phyloP scores from a whole-genome alignment of 352 stramenopile species.

The Peronospora belbahrii region DNA sequence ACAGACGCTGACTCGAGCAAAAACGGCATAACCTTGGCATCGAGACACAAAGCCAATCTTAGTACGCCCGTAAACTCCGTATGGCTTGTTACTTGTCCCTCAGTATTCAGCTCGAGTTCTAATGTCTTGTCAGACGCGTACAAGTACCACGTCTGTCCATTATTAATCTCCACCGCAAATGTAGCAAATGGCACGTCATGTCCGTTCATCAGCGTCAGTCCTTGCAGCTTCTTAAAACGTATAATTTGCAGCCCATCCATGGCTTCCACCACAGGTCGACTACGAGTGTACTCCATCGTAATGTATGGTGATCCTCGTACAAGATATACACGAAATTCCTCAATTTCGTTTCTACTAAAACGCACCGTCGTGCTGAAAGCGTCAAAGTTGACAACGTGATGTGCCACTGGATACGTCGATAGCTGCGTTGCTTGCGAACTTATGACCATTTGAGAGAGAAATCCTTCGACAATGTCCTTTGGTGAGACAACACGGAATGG shows the following conservation, averaged over 20 bases:
- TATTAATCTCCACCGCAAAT: conserved; percentile 47
- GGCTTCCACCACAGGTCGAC: conserved; percentile 45
- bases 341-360: conserved; percentile 34
- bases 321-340: conserved; percentile 49
- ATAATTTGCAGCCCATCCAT: conserved; percentile 41
- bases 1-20: conserved; percentile 51
- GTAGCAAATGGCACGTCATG: conserved; percentile 35
- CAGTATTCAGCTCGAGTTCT: conserved; percentile 30
- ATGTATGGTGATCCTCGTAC: conserved; percentile 78
- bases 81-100: conserved; percentile 30
- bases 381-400: conserved; percentile 67
- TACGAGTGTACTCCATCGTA: conserved; percentile 54
- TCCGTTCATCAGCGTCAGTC: conserved; percentile 38
- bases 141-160: conserved; percentile 58
- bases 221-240: conserved; percentile 40
- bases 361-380: conserved; percentile 53
- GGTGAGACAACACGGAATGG: conserved; percentile 72
- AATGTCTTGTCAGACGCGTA: conserved; percentile 48
- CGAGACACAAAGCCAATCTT: conserved; percentile 40
- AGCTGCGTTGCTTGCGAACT: conserved; percentile 12
- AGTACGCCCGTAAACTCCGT: conserved; percentile 45
- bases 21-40: conserved; percentile 32
- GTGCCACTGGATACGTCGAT: conserved; percentile 12
- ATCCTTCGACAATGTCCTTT: conserved; percentile 54
- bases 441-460: conserved; percentile 59